Percentiles rank a stretch among this genome's conserved stretches.
phyloP scores from a whole-genome alignment of 345 rosid genomes.

The Durio zibethinus region DNA sequence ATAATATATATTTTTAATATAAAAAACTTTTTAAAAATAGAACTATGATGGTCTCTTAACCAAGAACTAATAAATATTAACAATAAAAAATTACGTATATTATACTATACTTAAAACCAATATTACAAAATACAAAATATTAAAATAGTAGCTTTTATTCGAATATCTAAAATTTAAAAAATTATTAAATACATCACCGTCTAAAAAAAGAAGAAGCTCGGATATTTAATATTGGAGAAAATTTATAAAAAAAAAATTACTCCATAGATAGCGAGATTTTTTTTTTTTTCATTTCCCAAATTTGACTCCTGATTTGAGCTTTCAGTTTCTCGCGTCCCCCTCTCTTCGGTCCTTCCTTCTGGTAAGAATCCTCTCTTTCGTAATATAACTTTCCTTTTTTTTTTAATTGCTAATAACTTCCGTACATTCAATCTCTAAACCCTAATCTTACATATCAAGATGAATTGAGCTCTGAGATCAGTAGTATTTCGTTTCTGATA shows the following conservation, averaged over 20 bases:
- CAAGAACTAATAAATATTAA: background rate
- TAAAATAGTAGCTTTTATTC: too few relatives aligned
- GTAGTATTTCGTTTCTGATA: background rate
- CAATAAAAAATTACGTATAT: too few relatives aligned
- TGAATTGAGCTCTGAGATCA: conserved; percentile 2
- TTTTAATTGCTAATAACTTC: background rate
- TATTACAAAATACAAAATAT: too few relatives aligned
- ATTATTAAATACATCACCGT: too few relatives aligned
- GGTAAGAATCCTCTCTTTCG: conserved; percentile 33
- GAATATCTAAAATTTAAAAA: too few relatives aligned
- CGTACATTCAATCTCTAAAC: background rate
- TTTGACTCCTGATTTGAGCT: conserved; percentile 25
- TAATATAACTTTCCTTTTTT: background rate
- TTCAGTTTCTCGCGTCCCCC: conserved; percentile 14
- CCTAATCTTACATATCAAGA: background rate
- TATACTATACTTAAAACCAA: too few relatives aligned
- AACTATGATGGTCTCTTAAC: too few relatives aligned
- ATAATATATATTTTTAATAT: too few relatives aligned
- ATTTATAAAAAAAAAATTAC: background rate
- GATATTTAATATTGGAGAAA: background rate
- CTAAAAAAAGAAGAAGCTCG: too few relatives aligned
- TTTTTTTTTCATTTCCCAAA: conserved; percentile 16
- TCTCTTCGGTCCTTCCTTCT: conserved; percentile 30
- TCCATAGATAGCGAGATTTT: background rate
- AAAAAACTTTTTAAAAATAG: too few relatives aligned